Percentiles rank a stretch among this genome's conserved stretches.
phyloP scores from a whole-genome alignment of 169 alveolate genomes.

The Babesia ovis region DNA sequence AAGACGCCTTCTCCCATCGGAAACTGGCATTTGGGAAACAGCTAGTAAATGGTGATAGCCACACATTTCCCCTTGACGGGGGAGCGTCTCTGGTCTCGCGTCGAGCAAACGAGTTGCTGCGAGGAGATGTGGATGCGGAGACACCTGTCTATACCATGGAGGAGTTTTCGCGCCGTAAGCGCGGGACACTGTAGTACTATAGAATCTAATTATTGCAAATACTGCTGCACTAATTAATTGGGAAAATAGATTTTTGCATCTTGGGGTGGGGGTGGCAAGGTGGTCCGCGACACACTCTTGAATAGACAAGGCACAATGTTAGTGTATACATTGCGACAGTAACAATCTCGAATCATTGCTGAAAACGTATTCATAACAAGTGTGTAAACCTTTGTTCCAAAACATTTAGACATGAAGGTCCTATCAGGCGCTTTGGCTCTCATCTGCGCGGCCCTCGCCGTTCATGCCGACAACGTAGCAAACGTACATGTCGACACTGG shows the following conservation, averaged over 20 bases:
- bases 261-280: constrained; percentile 8
- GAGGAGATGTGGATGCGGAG: background rate
- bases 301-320: background rate
- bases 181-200: constrained; percentile 12
- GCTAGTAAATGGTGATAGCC: background rate
- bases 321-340: no score
- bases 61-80: no score
- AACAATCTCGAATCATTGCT: no score
- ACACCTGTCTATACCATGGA: constrained; percentile 43
- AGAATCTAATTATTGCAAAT: background rate
- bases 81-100: background rate
- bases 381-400: no score
- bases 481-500: constrained; percentile 25
- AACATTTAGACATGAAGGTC: constrained; percentile 1
- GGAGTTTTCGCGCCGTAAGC: constrained; percentile 43
- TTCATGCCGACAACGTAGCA: constrained; percentile 5
- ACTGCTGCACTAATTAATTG: background rate
- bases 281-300: background rate
- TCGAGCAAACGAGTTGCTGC: background rate
- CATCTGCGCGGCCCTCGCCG: constrained; percentile 10
- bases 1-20: constrained; percentile 31
- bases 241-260: background rate
- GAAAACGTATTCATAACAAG: no score
- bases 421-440: background rate
- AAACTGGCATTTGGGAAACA: constrained; percentile 5